These are phyloP conservation scores for Balakata baccata DNA, from an alignment of 345 rosid species.

Conservation along the genomic window DNA sequence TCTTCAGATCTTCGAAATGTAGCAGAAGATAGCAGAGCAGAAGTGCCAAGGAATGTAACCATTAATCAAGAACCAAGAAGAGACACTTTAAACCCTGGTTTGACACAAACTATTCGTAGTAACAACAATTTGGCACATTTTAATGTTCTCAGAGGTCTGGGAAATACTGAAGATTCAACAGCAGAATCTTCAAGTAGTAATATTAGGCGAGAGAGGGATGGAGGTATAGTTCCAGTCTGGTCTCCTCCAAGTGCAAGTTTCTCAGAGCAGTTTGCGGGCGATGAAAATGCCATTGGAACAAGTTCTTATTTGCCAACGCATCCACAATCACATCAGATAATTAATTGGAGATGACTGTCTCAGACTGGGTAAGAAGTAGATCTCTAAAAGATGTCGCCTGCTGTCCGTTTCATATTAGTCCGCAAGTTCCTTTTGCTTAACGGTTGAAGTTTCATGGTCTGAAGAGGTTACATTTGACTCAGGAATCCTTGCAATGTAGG, in stretches of 20 bases:
- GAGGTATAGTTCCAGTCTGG: conserved; percentile 89
- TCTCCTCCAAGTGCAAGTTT: conserved; percentile 63
- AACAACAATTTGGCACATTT: conserved; percentile 40
- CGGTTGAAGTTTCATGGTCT: conserved; percentile 6
- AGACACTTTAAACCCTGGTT: conserved; percentile 39
- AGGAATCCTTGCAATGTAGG: not conserved
- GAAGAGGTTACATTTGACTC: conserved; percentile 4
- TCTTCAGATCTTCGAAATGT: conserved; percentile 51
- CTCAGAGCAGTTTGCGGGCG: conserved; percentile 73
- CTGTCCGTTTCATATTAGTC: not conserved
- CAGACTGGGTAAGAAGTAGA: conserved; percentile 56
- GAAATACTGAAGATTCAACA: conserved; percentile 72
- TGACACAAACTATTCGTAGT: conserved; percentile 30
- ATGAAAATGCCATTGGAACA: conserved; percentile 69
- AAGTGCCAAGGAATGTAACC: conserved; percentile 67
- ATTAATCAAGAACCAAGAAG: conserved; percentile 51
- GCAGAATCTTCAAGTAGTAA: conserved; percentile 81
- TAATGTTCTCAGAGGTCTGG: conserved; percentile 40
- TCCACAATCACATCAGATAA: conserved; percentile 69
- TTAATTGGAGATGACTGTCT: conserved; percentile 83
- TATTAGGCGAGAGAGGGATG: conserved; percentile 80
- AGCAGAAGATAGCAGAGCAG: conserved; percentile 67
- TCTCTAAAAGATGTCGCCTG: not conserved
- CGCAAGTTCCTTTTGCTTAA: conserved; percentile 10
- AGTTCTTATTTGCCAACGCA: conserved; percentile 84